Conservation (phyloP, 768 basidiomycete species). For the Rhodotorula paludigena region DNA sequence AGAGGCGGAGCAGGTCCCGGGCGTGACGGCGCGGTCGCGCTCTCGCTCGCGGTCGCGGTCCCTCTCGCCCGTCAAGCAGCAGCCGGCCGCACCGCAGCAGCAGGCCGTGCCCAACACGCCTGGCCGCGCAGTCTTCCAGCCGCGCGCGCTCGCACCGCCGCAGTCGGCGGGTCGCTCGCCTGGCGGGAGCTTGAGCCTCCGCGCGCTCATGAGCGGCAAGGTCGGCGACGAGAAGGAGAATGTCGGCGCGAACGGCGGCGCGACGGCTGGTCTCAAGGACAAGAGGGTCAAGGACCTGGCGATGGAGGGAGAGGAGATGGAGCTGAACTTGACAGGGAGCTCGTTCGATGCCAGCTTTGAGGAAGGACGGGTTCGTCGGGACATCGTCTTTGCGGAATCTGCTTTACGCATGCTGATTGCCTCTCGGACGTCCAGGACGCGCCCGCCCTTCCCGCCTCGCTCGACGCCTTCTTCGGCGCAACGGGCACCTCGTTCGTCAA, state of each 20-base stretch:
- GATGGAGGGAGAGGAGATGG: no score
- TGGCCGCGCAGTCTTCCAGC: conserved; percentile 6
- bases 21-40: not conserved
- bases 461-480: conserved; percentile 39
- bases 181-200: conserved; percentile 19
- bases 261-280: no score
- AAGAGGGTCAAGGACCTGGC: not conserved
- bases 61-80: conserved; percentile 23
- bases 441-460: conserved; percentile 14
- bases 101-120: no score
- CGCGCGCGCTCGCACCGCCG: conserved; percentile 10
- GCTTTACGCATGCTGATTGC: not conserved
- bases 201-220: conserved; percentile 7
- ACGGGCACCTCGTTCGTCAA: conserved; percentile 40
- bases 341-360: conserved; percentile 22
- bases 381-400: not conserved
- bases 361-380: not conserved
- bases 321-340: conserved; percentile 27
- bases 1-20: no score
- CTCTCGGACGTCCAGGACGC: not conserved
- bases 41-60: conserved; percentile 18
- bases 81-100: no score
- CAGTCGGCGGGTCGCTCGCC: conserved; percentile 25
- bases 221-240: no score
- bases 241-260: no score